These are phyloP conservation scores for Neurospora cerealis DNA, from an alignment of 495 filamentous ascomycete genomes.

Conservation along the genomic window DNA sequence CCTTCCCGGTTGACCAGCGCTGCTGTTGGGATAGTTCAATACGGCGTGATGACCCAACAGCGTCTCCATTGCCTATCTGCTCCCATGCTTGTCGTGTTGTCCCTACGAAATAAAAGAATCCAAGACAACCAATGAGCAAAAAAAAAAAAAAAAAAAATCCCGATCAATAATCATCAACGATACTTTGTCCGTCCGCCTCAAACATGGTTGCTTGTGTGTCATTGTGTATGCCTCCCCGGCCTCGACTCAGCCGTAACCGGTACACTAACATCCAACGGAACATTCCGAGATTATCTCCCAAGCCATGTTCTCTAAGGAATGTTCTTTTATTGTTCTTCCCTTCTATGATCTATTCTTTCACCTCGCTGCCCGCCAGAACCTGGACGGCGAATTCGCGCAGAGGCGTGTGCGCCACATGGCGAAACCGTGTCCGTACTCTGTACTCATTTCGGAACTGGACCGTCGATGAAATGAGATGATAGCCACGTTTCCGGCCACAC, in stretches of 20 bases:
- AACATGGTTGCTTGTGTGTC: neutral
- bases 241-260: neutral
- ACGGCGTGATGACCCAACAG: neutral
- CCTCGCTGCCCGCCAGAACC: neutral
- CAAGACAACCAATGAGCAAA: neutral
- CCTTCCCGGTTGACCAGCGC: neutral
- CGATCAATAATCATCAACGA: neutral
- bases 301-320: neutral
- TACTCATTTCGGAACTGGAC: neutral
- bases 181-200: neutral
- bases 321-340: neutral
- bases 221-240: neutral
- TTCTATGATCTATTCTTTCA: neutral
- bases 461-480: neutral
- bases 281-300: neutral
- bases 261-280: neutral
- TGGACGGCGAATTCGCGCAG: neutral
- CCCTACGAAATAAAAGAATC: neutral
- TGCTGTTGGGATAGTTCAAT: neutral
- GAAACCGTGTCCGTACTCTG: neutral
- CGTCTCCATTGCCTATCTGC: neutral
- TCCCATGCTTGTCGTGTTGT: neutral
- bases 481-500: neutral
- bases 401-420: neutral
- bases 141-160: neutral